Evolutionary conservation across 208 protist species (phyloP).

Genomic region (Trichomonas tenax): DNA sequence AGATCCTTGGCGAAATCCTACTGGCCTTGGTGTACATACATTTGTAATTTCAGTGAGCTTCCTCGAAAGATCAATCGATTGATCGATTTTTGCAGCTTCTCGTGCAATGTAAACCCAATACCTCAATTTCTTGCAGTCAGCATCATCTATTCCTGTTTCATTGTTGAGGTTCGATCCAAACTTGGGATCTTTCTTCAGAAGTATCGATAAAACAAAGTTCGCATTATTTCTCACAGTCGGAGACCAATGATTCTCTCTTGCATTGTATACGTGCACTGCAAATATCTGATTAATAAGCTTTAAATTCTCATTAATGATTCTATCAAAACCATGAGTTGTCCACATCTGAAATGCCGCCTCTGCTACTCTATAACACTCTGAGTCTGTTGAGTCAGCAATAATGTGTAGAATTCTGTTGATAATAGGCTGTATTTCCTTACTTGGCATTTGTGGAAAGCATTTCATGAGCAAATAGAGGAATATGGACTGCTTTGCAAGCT

Average conservation of each 20-base stretch:
- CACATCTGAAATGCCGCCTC: neutral
- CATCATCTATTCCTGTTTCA: neutral
- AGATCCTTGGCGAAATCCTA: neutral
- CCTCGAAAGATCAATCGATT: neutral
- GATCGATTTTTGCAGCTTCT: neutral
- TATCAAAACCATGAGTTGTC: neutral
- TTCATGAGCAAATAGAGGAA: neutral
- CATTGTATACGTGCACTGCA: neutral
- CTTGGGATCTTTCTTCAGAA: neutral
- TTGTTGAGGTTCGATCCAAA: neutral
- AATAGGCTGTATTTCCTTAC: neutral
- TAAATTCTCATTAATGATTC: neutral
- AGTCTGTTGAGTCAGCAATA: neutral
- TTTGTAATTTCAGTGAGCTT: neutral
- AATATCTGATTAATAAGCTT: neutral
- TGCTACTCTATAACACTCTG: neutral
- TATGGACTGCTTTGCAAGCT: neutral
- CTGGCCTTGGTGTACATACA: neutral
- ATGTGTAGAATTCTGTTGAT: neutral
- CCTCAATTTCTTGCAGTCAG: neutral
- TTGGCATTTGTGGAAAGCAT: neutral
- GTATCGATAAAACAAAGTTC: neutral
- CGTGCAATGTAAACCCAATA: neutral
- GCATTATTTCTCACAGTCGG: neutral
- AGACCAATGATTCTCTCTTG: neutral